phyloP scores from a whole-genome alignment of 2,329 filamentous ascomycete genomes.

The Fusarium tuaranense region DNA sequence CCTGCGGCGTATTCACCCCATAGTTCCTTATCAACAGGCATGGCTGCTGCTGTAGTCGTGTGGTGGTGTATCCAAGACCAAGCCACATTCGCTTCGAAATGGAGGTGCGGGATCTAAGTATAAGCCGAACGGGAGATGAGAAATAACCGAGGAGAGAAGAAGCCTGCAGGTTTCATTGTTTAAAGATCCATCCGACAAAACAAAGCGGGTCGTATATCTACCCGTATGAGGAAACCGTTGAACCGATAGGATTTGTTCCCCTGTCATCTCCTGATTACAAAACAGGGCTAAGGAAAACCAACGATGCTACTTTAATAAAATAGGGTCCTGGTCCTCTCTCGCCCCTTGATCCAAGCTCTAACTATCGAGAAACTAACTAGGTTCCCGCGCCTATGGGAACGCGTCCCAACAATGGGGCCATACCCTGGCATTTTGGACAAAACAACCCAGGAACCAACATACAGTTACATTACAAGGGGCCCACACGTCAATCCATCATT shows the following conservation, averaged over 20 bases:
- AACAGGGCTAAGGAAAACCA: neutral
- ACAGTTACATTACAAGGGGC: neutral
- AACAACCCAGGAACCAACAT: neutral
- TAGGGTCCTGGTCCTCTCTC: no score
- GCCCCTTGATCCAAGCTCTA: neutral
- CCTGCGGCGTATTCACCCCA: constrained; percentile 1
- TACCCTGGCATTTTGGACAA: neutral
- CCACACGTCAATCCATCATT: neutral
- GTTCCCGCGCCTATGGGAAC: neutral
- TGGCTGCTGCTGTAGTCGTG: neutral
- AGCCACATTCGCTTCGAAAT: neutral
- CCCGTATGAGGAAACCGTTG: neutral
- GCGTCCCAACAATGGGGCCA: neutral
- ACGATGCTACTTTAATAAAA: neutral
- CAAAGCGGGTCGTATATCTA: neutral
- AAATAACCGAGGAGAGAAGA: neutral
- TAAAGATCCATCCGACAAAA: neutral
- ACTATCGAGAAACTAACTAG: neutral
- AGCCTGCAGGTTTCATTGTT: neutral
- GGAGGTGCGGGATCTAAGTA: neutral
- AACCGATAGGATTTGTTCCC: neutral
- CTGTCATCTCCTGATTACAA: neutral
- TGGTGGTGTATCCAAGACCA: neutral
- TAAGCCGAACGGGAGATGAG: neutral
- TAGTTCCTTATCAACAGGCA: constrained; percentile 3